Base-by-base conservation (phyloP, 2,329 filamentous ascomycete genomes). In the Lachnellula occidentalis region DNA sequence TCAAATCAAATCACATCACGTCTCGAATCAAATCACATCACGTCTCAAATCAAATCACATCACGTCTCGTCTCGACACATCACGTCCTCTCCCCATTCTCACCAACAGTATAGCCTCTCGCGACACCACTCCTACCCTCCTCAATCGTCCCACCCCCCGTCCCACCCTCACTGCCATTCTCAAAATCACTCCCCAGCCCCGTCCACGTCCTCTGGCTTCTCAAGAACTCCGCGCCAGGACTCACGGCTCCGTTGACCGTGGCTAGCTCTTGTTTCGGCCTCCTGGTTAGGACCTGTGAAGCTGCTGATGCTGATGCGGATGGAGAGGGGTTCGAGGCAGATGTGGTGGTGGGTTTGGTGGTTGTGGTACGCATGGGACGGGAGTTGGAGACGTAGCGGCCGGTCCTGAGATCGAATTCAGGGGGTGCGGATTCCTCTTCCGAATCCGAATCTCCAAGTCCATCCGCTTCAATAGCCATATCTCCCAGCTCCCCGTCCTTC, bases 401-500 rank as follows among this genome's bases (percentile, higher is more conserved):
- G 2, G 92, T 96, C 12, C 92, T 80, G 9, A 97, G 79, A 70
- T 99, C 92, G 64, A 95, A 99, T 64, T 96, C 90, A 0, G 94
- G 94, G 0, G 91, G 83, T 61, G 88, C 85, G 1, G 88, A 91
- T 65, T 90, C 86, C 45, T 86, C 82, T 19, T 83, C 80, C 73
- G 74, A 73, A 9, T 74, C 71, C 7, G n/a, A n/a, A n/a, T n/a
- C n/a, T n/a, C 52, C 45, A 31, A 57, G 61, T n/a, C 66, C 64
- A 3, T 53, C 48, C 1, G 55, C 61, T 12, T 60, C 45, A 21
- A 50, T 43, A 4, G 15, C 9, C 12, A 27, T 15, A 1, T 61
- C 21, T n/a, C 22, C 57, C 19, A 54, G 47, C 17, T 51, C 31
- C 8, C 53, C 55, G 9, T 46, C 52, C 36, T 58, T 19, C 50